These are phyloP conservation scores for Populus pruinosa DNA, from an alignment of 345 rosid genomes.

Conservation along the genomic window DNA sequence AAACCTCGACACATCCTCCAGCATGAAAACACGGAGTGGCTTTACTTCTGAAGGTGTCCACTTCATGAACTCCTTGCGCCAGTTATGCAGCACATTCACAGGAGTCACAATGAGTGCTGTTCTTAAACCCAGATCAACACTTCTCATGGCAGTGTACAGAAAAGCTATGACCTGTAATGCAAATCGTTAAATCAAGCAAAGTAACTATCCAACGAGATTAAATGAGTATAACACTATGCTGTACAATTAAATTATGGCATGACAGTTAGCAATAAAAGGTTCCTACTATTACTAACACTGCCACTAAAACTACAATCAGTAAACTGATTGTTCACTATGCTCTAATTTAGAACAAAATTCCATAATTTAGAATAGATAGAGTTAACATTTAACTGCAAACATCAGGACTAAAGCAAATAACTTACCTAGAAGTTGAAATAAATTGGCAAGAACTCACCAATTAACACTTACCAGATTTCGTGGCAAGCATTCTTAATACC, in stretches of 20 bases:
- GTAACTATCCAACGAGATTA: not conserved
- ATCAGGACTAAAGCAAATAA: not conserved
- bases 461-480: not conserved
- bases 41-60: constrained; percentile 94
- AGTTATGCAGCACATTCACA: constrained; percentile 98
- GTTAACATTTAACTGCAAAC: not conserved
- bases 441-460: not conserved
- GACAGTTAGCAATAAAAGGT: not conserved
- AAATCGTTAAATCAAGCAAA: constrained; percentile 22
- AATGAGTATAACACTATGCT: not conserved
- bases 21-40: constrained; percentile 83
- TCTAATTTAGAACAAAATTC: not conserved
- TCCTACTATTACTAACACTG: not conserved
- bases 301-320: not conserved
- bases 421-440: not conserved
- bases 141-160: constrained; percentile 91
- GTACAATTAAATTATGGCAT: not conserved
- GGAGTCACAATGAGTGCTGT: constrained; percentile 92
- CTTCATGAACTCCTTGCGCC: constrained; percentile 90
- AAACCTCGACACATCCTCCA: constrained; percentile 94
- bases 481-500: not conserved
- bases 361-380: not conserved
- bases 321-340: not conserved
- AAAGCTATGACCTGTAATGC: constrained; percentile 92
- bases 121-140: constrained; percentile 82